Percentiles rank a stretch among this genome's conserved stretches.
These are phyloP conservation scores for Cicer pinnatifidum DNA, from an alignment of 306 rosid genomes.

Conservation along the genomic window DNA sequence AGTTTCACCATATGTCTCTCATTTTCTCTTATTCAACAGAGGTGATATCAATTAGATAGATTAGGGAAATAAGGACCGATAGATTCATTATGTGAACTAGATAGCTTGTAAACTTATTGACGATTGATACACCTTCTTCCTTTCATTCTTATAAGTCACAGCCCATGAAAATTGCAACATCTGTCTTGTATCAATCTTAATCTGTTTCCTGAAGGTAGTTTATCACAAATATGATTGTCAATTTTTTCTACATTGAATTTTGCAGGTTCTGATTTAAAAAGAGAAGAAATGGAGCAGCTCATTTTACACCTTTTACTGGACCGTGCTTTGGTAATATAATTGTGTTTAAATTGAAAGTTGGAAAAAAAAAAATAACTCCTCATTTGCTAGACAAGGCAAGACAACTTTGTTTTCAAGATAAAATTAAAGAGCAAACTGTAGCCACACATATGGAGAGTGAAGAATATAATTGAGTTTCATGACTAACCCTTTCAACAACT, in stretches of 20 bases:
- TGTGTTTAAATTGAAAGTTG: conserved; percentile 30
- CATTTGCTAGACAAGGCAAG: conserved; percentile 5
- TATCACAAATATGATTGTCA: conserved; percentile 26
- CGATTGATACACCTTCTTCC: background rate
- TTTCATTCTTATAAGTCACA: background rate
- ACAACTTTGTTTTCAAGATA: conserved; percentile 22
- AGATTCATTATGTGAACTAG: conserved; percentile 6
- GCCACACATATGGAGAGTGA: background rate
- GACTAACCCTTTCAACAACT: conserved; percentile 27
- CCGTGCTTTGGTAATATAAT: conserved; percentile 67
- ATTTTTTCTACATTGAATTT: conserved; percentile 45
- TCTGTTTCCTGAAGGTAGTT: conserved; percentile 34
- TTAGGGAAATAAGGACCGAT: background rate
- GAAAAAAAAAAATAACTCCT: background rate
- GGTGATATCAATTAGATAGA: conserved; percentile 22
- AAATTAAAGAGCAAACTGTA: conserved; percentile 16
- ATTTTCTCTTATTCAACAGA: too few species aligned
- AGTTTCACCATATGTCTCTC: too few species aligned
- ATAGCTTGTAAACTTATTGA: background rate
- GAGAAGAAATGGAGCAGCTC: conserved; percentile 86
- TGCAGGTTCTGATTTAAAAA: conserved; percentile 74
- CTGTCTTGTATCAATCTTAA: conserved; percentile 14
- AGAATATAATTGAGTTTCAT: conserved; percentile 4
- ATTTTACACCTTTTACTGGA: conserved; percentile 75
- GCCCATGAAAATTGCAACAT: conserved; percentile 34